phyloP scores from a whole-genome alignment of 176 grass and related monocot genomes.

The Musa itinerans region DNA sequence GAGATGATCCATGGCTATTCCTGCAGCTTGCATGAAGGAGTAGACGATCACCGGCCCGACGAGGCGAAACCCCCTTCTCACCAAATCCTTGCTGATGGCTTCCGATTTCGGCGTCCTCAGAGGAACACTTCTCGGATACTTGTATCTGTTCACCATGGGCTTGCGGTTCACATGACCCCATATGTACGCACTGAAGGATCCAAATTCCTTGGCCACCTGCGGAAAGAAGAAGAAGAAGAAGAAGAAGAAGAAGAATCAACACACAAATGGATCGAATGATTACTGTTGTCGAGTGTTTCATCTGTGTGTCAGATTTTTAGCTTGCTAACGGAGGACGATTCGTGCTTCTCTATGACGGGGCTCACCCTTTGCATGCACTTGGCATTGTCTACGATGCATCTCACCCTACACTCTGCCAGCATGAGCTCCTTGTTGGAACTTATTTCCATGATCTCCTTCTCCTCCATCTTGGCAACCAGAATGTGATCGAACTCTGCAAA shows the following conservation, averaged over 20 bases:
- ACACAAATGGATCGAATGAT: neutral
- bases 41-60: constrained; percentile 91
- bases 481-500: constrained; percentile 24
- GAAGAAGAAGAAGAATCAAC: neutral
- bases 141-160: constrained; percentile 61
- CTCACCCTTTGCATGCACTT: constrained; percentile 76
- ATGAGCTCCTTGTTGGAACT: constrained; percentile 49
- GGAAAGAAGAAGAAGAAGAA: neutral
- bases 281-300: no score
- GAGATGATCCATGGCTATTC: constrained; percentile 82
- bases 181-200: constrained; percentile 85
- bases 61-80: constrained; percentile 68
- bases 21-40: constrained; percentile 89
- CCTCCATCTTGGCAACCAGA: constrained; percentile 35
- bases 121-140: constrained; percentile 57
- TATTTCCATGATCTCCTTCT: constrained; percentile 24
- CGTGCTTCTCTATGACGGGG: neutral
- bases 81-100: constrained; percentile 79
- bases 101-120: constrained; percentile 87
- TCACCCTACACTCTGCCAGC: constrained; percentile 65
- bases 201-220: constrained; percentile 65
- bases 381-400: constrained; percentile 78
- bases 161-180: constrained; percentile 93
- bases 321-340: neutral
- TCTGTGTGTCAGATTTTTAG: neutral